Evolutionary conservation across 2,329 filamentous ascomycete species (phyloP), one percentile per base, ranked within the genome.

Genomic region (Aspergillus sclerotialis): DNA sequence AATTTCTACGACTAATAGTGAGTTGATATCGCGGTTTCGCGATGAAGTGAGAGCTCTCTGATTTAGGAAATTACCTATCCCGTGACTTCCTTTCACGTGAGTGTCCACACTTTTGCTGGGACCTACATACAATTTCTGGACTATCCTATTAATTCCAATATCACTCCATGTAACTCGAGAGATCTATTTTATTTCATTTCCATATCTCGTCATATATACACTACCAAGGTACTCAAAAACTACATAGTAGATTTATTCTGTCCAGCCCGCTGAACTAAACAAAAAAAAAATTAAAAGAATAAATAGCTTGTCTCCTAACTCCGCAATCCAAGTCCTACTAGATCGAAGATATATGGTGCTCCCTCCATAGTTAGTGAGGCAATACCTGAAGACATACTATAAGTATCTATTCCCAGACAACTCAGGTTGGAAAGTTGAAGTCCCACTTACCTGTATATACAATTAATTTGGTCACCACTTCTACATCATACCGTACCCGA

Each of bases 391-490:
- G 29, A 39, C 29, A 10, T n/a, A 29, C 35, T 5, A 7, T 27
- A 30, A 33, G 35, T 36, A 30, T n/a, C n/a, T 26, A 23, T 16
- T 31, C 38, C 30, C 17, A 28, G n/a, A n/a, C n/a, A n/a, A n/a
- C n/a, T n/a, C n/a, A n/a, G n/a, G n/a, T n/a, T n/a, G n/a, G n/a
- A n/a, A n/a, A n/a, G n/a, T n/a, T n/a, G 11, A 18, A 12, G 15
- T 18, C 9, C 4, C 11, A 65, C 79, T 61, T 66, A 87, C 90
- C 92, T 39, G 83, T 76, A 66, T 98, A 98, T 15, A 98, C 87
- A 50, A 98, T 84, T 40, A 98, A 64, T 65, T 95, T 96, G 4
- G 92, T 96, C 24, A 98, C 84, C 25, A 98, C 90, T 62, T 98
- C 92, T n/a, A 96, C 90, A 63, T 98, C 92, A 55, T 96, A 98